Evolutionary conservation across 139 green algal genomes (phyloP).

Genomic region (Trebouxia sp.): DNA sequence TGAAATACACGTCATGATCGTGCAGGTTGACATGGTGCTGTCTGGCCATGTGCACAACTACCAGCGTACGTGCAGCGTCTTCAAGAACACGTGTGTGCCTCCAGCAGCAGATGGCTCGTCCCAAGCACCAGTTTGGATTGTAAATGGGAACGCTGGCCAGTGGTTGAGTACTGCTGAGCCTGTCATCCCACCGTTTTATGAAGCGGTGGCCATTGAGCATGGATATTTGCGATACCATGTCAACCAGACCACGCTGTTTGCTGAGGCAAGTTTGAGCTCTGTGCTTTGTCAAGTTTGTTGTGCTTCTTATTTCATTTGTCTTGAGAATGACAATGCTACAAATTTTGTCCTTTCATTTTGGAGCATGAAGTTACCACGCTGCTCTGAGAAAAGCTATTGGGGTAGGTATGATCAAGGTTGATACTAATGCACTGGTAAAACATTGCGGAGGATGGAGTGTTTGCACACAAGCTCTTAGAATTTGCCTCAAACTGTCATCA

Average conservation of each 20-base stretch:
- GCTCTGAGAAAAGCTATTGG: too few relatives aligned
- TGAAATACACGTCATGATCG: background rate
- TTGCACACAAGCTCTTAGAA: too few relatives aligned
- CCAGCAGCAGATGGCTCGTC: background rate
- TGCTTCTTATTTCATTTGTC: background rate
- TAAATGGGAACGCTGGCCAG: constrained; percentile 36
- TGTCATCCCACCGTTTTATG: background rate
- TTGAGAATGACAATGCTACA: too few relatives aligned
- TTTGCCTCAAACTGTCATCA: too few relatives aligned
- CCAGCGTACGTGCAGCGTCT: constrained; percentile 36
- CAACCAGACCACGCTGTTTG: constrained; percentile 27
- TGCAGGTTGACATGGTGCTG: constrained; percentile 39
- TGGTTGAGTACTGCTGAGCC: constrained; percentile 16
- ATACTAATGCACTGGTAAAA: too few relatives aligned
- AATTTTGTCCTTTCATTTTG: too few relatives aligned
- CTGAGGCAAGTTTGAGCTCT: constrained; percentile 20
- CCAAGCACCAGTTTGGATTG: constrained; percentile 31
- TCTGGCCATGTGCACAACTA: constrained; percentile 40
- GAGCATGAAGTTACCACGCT: too few relatives aligned
- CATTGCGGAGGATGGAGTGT: too few relatives aligned
- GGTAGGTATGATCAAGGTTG: too few relatives aligned
- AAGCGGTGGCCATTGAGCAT: constrained; percentile 3
- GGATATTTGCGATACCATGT: constrained; percentile 26
- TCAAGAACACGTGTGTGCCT: background rate
- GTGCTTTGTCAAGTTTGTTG: background rate